phyloP scores from a whole-genome alignment of 1,139 yeast genomes.

The Wickerhamomyces sp. region DNA sequence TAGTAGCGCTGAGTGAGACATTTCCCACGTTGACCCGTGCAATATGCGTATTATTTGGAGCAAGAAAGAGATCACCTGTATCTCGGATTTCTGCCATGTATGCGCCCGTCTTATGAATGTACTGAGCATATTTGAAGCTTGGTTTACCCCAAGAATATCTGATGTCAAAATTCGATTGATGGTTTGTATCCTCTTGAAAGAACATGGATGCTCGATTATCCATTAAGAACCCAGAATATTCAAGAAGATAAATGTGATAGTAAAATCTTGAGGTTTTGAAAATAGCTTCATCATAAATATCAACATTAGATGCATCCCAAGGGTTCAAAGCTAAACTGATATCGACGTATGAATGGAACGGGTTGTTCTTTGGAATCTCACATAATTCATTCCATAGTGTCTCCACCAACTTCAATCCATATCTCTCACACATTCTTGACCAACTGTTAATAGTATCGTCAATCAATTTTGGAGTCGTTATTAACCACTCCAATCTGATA shows the following conservation, averaged over 20 bases:
- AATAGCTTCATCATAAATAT: slow-evolving; percentile 40
- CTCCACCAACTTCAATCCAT: slow-evolving; percentile 85
- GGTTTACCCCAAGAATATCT: slow-evolving; percentile 92
- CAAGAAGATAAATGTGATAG: slow-evolving; percentile 60
- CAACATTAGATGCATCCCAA: slow-evolving; percentile 42
- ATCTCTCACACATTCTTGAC: slow-evolving; percentile 79
- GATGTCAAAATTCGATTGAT: slow-evolving; percentile 50
- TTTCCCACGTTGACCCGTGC: slow-evolving; percentile 49
- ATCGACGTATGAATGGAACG: slow-evolving; percentile 83
- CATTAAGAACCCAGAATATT: slow-evolving; percentile 65
- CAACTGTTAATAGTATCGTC: slow-evolving; percentile 84
- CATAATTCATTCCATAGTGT: slow-evolving; percentile 89
- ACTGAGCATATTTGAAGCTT: slow-evolving; percentile 77
- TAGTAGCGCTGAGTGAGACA: slow-evolving; percentile 18
- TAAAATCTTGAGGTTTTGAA: slow-evolving; percentile 47
- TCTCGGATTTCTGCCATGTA: slow-evolving; percentile 85
- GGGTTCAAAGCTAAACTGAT: slow-evolving; percentile 64
- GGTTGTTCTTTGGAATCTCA: slow-evolving; percentile 69
- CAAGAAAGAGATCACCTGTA: slow-evolving; percentile 75
- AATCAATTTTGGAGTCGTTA: slow-evolving; percentile 81
- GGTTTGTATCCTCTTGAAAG: slow-evolving; percentile 39
- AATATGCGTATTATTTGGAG: slow-evolving; percentile 75
- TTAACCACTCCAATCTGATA: slow-evolving; percentile 87
- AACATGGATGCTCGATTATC: slow-evolving; percentile 73
- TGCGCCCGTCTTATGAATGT: slow-evolving; percentile 83